Evolutionary conservation across 495 filamentous ascomycete genomes (phyloP), one percentile per base, ranked within the genome.

Genomic region (Penicillium herquei): DNA sequence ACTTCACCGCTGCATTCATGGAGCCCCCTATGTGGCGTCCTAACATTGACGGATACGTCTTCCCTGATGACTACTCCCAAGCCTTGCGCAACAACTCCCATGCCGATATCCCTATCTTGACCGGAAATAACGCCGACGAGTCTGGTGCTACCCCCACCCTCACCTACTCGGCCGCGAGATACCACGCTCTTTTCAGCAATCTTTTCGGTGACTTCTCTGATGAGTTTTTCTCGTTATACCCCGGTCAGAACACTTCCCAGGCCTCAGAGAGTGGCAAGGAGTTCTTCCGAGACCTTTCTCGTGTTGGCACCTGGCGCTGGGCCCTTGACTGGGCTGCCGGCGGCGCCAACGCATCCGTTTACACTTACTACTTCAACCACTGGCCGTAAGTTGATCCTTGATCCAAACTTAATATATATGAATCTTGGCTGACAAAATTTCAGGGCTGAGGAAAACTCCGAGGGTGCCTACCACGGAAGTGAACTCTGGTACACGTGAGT

Each of bases 61-160:
- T 62, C 6, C 40, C 33, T 1, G 33, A 62, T 18, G 30, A 13
- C 30, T 62, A 62, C 26, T 51, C 39, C 10, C 17, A 62, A n/a
- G 8, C 54, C 4, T 47, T 62, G 0, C 5, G 12, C 1, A 33
- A 42, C 13, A 49, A 55, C 9, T 46, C 44, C 37, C 55, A 62
- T 44, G 51, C 55, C 12, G 47, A 62, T 40, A 35, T 62, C 9
- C 59, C 59, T 26, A 58, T 62, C 30, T 17, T 62, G 11, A 62
- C 59, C 12, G 59, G 59, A 7, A 57, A 57, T 47, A 62, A 62
- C 51, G 51, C 54, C 44, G 51, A 62, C n/a, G 59, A 62, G 42
- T 46, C 33, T n/a, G 48, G 41, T 14, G 51, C 32, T 4, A 32
- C 21, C 8, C n/a, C 40, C 2, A 21, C n/a, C 8, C 40, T 43